These are phyloP conservation scores for Chlorencoelia australis DNA, from an alignment of 2,329 filamentous ascomycete species.

Conservation along the genomic window DNA sequence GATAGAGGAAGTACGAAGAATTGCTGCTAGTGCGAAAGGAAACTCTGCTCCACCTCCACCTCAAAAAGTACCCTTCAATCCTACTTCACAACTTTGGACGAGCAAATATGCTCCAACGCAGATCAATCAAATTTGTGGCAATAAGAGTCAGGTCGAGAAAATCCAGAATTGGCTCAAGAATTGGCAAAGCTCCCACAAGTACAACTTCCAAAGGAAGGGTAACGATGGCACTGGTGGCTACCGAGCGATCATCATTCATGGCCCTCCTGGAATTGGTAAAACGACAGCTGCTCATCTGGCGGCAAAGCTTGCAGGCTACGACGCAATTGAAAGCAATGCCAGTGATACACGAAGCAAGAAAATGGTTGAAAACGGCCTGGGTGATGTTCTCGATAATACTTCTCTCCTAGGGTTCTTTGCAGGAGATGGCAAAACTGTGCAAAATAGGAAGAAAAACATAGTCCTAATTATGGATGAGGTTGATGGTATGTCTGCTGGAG, in stretches of 20 bases:
- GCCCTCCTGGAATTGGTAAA: constrained; percentile 93
- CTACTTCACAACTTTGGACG: constrained; percentile 71
- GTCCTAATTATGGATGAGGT: constrained; percentile 98
- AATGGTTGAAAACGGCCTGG: constrained; percentile 78
- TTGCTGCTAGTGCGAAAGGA: constrained; percentile 25
- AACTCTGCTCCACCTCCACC: constrained; percentile 30
- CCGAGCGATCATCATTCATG: constrained; percentile 89
- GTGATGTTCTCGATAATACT: constrained; percentile 85
- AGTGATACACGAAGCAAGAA: constrained; percentile 96
- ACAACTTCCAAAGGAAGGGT: constrained; percentile 72
- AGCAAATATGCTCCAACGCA: constrained; percentile 87
- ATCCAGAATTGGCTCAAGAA: constrained; percentile 78
- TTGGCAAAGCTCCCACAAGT: constrained; percentile 71
- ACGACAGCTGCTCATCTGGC: constrained; percentile 94
- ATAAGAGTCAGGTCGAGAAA: constrained; percentile 82
- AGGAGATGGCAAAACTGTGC: constrained; percentile 69
- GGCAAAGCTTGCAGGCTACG: constrained; percentile 85
- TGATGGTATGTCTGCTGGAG: constrained; percentile 95
- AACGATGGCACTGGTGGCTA: constrained; percentile 74
- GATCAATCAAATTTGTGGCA: constrained; percentile 84
- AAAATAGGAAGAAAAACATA: constrained; percentile 78
- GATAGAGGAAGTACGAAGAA: constrained; percentile 32
- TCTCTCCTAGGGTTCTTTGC: constrained; percentile 88
- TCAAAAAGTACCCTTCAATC: constrained; percentile 29
- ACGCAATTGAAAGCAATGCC: constrained; percentile 89